Conservation (phyloP, 2,329 filamentous ascomycete species). For the Domatiomyces catenatus region DNA sequence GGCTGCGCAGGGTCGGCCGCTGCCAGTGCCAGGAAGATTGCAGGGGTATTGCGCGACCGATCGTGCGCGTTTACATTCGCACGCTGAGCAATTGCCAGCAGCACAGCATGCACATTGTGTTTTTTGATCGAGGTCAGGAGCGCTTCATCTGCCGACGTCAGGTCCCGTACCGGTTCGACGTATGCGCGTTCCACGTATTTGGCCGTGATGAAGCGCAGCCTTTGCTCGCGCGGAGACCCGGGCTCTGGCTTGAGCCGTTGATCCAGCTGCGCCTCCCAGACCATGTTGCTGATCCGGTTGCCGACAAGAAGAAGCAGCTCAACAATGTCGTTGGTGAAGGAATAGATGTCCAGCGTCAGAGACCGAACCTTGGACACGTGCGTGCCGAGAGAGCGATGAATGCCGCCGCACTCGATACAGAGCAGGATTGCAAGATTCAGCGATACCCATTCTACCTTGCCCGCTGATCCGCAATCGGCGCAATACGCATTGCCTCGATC, state of each 20-base stretch:
- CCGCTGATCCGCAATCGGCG: constrained; percentile 79
- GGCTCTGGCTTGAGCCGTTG: constrained; percentile 55
- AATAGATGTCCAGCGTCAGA: constrained; percentile 84
- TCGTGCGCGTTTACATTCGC: constrained; percentile 81
- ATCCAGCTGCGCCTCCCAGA: constrained; percentile 84
- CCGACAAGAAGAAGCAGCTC: constrained; percentile 83
- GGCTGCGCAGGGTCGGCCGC: constrained; percentile 82
- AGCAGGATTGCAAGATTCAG: constrained; percentile 94
- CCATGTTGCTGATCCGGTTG: constrained; percentile 87
- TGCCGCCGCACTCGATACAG: constrained; percentile 95
- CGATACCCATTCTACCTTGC: constrained; percentile 96
- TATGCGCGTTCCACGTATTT: constrained; percentile 82
- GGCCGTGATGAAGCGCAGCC: constrained; percentile 83
- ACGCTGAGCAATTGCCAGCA: constrained; percentile 73
- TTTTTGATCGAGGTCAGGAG: constrained; percentile 86
- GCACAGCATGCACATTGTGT: constrained; percentile 84
- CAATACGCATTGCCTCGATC: constrained; percentile 90
- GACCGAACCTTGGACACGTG: constrained; percentile 97
- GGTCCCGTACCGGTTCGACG: constrained; percentile 60
- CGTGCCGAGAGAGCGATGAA: constrained; percentile 87
- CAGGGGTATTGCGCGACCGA: constrained; percentile 72
- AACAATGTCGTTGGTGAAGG: constrained; percentile 92
- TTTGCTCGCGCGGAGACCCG: constrained; percentile 71
- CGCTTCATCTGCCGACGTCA: constrained; percentile 67
- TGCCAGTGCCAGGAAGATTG: constrained; percentile 77